Conservation (phyloP, 2,329 filamentous ascomycete genomes). For the Ceratocystis cubensis region DNA sequence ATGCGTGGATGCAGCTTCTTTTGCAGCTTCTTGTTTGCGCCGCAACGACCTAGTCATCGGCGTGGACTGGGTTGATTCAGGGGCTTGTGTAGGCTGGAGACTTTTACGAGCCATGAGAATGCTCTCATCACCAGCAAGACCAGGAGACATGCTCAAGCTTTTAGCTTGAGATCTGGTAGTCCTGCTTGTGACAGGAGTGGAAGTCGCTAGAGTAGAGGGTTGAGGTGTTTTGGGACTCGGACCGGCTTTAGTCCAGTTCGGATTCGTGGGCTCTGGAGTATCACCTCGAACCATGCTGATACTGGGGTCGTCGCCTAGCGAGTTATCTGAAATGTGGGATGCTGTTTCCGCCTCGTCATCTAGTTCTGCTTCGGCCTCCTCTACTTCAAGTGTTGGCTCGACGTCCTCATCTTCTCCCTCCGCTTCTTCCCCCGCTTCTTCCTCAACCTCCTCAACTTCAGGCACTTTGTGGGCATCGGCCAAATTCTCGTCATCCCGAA, state of each 20-base stretch:
- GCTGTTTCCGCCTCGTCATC: neutral
- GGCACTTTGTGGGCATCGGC: slow-evolving; percentile 3
- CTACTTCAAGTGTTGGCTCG: neutral
- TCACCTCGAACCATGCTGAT: slow-evolving; percentile 13
- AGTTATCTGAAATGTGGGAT: slow-evolving; percentile 2
- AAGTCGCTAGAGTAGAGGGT: neutral
- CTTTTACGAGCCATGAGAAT: slow-evolving; percentile 9
- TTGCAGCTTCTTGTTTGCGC: neutral
- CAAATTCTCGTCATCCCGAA: slow-evolving; percentile 2
- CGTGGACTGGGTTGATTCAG: neutral
- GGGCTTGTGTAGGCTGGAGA: neutral
- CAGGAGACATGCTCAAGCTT: slow-evolving; percentile 17
- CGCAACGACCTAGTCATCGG: neutral
- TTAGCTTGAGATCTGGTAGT: slow-evolving; percentile 19
- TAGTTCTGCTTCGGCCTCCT: neutral
- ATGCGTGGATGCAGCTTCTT: neutral
- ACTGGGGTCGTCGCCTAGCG: slow-evolving; percentile 16
- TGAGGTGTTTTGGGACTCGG: slow-evolving; percentile 5
- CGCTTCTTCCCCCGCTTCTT: neutral
- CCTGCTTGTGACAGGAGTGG: slow-evolving; percentile 11
- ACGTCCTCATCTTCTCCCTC: neutral
- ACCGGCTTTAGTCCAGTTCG: neutral
- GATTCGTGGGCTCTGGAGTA: neutral
- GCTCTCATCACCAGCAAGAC: slow-evolving; percentile 10
- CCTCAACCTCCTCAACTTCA: slow-evolving; percentile 6